These are phyloP conservation scores for Orychophragmus violaceus DNA, from an alignment of 345 rosid genomes.

Conservation along the genomic window DNA sequence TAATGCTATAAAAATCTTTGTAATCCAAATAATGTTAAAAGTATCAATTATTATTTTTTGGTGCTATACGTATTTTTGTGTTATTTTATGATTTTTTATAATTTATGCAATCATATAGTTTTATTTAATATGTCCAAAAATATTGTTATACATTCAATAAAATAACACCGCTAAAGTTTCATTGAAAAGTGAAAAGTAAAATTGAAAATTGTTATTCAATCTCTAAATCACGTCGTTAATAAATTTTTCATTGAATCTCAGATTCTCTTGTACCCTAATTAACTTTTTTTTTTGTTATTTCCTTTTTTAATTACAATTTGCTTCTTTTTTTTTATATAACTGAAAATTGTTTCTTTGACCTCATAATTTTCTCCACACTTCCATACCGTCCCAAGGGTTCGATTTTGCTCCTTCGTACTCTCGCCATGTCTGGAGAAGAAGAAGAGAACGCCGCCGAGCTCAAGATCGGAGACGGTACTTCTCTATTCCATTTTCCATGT, in stretches of 20 bases:
- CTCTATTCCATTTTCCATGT: neutral
- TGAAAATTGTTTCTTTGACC: neutral
- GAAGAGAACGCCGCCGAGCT: constrained; percentile 99
- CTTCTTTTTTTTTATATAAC: neutral
- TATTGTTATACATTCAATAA: neutral
- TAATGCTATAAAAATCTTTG: no score
- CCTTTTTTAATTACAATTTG: neutral
- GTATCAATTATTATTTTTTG: no score
- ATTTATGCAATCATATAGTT: no score
- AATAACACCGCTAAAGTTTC: neutral
- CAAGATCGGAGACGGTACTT: constrained; percentile 90
- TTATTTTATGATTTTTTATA: no score
- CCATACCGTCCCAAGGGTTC: constrained; percentile 6
- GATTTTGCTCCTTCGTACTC: neutral
- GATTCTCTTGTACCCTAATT: no score
- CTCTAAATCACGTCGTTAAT: neutral
- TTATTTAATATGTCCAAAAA: no score
- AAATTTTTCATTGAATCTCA: no score
- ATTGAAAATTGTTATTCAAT: neutral
- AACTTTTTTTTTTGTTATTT: neutral
- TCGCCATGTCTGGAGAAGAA: constrained; percentile 82
- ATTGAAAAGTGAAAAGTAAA: neutral
- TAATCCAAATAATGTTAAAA: no score
- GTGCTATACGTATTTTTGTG: no score
- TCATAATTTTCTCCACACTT: neutral